Evolutionary conservation across 164 flowering plant genomes (phyloP).

Genomic region (Dillenia turbinata): DNA sequence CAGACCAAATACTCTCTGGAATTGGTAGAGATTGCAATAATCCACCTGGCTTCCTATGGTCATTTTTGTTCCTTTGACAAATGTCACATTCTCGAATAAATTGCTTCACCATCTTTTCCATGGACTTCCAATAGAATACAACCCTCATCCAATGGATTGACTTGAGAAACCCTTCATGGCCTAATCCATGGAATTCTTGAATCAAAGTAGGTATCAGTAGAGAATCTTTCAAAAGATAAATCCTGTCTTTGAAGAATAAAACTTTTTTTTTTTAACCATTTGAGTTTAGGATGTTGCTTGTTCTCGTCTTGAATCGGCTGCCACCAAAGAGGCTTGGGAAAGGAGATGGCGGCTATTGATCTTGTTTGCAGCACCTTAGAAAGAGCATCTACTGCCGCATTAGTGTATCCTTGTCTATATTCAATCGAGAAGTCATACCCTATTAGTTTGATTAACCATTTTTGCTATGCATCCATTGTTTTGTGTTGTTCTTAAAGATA

Average conservation of each 20-base stretch:
- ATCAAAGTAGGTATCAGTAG: not conserved
- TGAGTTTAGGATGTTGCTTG: no score
- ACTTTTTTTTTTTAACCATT: not conserved
- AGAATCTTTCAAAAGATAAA: not conserved
- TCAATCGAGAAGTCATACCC: no score
- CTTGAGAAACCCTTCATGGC: slow-evolving; percentile 8
- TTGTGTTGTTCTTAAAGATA: not conserved
- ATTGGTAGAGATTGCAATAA: not conserved
- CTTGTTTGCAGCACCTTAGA: no score
- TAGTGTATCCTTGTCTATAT: no score
- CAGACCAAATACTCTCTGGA: not conserved
- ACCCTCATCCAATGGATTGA: not conserved
- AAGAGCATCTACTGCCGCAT: no score
- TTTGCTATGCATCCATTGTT: not conserved
- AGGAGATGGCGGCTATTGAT: no score
- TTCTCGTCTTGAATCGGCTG: no score
- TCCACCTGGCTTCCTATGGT: not conserved
- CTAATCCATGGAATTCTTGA: not conserved
- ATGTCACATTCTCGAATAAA: not conserved
- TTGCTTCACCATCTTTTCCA: not conserved
- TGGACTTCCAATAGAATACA: slow-evolving; percentile 3
- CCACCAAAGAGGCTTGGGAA: no score
- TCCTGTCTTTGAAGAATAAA: not conserved
- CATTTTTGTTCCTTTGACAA: not conserved
- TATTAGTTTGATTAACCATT: no score